Conservation (phyloP, 108 stramenopile genomes). For the Discostella pseudostelligera region DNA sequence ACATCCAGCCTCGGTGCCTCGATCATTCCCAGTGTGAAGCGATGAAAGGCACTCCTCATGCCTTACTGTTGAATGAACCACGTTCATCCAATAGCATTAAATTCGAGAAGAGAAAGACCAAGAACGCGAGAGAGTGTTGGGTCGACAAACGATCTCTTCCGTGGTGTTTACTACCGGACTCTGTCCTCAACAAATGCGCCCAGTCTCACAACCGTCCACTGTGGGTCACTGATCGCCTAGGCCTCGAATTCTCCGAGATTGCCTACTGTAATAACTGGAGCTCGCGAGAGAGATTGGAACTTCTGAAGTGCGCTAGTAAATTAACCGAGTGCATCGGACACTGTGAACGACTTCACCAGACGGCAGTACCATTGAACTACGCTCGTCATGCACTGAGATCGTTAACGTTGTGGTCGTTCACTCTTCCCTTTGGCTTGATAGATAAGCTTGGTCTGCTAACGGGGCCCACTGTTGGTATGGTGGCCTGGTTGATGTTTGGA, state of each 20-base stretch:
- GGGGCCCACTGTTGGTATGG: constrained; percentile 72
- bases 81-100: constrained; percentile 1
- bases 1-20: constrained; percentile 62
- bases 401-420: constrained; percentile 79
- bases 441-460: constrained; percentile 74
- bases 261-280: constrained; percentile 50
- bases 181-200: constrained; percentile 40
- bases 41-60: constrained; percentile 22
- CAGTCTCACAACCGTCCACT: constrained; percentile 66
- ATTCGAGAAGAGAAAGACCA: not conserved
- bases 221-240: constrained; percentile 64
- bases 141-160: constrained; percentile 62
- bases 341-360: constrained; percentile 89
- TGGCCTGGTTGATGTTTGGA: constrained; percentile 88
- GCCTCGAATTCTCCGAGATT: constrained; percentile 51
- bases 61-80: constrained; percentile 33
- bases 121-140: constrained; percentile 39
- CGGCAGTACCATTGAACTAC: constrained; percentile 89
- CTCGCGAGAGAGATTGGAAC: constrained; percentile 64
- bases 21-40: constrained; percentile 34
- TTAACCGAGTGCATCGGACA: constrained; percentile 71
- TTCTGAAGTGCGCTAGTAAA: constrained; percentile 58
- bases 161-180: constrained; percentile 54
- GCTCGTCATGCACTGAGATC: constrained; percentile 82
- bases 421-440: constrained; percentile 80